phyloP scores from a whole-genome alignment of 176 grass and related monocot genomes.

The Oryza nivara region DNA sequence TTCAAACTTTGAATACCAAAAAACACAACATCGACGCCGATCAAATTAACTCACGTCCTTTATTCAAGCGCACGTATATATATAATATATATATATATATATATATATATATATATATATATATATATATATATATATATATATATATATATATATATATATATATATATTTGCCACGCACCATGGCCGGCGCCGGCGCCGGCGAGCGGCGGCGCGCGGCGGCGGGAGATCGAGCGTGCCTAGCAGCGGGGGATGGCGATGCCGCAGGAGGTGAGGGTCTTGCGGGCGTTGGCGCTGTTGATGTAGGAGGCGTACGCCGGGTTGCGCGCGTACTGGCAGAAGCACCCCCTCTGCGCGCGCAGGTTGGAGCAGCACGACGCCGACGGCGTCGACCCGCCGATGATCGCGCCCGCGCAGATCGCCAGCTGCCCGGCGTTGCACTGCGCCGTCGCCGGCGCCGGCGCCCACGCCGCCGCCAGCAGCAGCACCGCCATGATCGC shows the following conservation, averaged over 20 bases:
- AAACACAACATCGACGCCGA: no score
- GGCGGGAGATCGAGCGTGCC: neutral
- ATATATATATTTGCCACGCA: neutral
- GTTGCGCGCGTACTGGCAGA: constrained; percentile 53
- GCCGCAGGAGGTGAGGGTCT: constrained; percentile 2
- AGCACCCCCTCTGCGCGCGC: constrained; percentile 42
- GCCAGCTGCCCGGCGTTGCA: constrained; percentile 35
- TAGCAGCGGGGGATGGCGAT: constrained; percentile 50
- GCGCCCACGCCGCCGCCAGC: neutral
- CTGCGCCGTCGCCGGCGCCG: constrained; percentile 21
- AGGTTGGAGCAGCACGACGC: constrained; percentile 44
- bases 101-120: no score
- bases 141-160: no score
- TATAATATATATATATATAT: no score
- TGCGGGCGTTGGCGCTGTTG: constrained; percentile 35
- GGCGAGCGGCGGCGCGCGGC: no score
- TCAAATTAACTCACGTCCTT: no score
- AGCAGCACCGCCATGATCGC: neutral
- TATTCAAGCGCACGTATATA: no score
- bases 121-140: no score
- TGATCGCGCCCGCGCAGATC: constrained; percentile 40
- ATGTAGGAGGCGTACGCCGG: constrained; percentile 43
- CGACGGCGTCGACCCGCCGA: constrained; percentile 24
- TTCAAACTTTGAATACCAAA: no score
- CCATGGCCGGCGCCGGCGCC: no score